phyloP scores from a whole-genome alignment of 2,329 filamentous ascomycete genomes.

The Talaromyces atroroseus region DNA sequence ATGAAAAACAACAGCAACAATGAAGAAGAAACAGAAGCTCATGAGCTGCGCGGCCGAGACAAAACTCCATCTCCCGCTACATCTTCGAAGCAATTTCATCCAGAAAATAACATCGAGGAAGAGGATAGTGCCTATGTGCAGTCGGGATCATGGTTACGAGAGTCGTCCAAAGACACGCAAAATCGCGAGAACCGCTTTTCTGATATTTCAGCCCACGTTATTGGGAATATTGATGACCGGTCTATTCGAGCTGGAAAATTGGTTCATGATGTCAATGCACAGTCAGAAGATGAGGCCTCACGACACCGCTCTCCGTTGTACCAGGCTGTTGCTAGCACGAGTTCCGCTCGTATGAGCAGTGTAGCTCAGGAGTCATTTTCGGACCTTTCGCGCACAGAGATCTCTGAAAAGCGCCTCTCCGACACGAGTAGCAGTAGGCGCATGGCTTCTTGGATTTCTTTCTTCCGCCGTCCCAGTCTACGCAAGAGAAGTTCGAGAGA shows the following conservation, averaged over 20 bases:
- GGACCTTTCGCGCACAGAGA: constrained; percentile 47
- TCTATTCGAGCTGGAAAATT: constrained; percentile 27
- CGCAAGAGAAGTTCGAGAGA: constrained; percentile 52
- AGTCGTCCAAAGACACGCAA: constrained; percentile 26
- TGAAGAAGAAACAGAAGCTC: constrained; percentile 7
- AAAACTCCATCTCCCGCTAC: constrained; percentile 13
- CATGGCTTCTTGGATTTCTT: constrained; percentile 58
- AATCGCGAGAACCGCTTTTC: constrained; percentile 20
- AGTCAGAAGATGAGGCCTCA: constrained; percentile 29
- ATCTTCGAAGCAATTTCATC: constrained; percentile 5
- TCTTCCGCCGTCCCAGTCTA: constrained; percentile 65
- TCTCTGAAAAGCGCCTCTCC: constrained; percentile 50
- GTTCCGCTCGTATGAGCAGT: constrained; percentile 50
- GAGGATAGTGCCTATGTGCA: constrained; percentile 10
- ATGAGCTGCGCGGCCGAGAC: constrained; percentile 14
- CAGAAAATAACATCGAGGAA: background rate
- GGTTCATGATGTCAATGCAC: constrained; percentile 24
- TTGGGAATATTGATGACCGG: constrained; percentile 31
- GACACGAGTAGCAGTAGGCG: constrained; percentile 46
- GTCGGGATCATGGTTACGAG: constrained; percentile 29
- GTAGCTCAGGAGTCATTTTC: constrained; percentile 47
- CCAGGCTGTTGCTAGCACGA: constrained; percentile 45
- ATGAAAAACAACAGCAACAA: background rate
- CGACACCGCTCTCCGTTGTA: constrained; percentile 40
- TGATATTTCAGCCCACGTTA: constrained; percentile 26